Evolutionary conservation across 495 filamentous ascomycete species (phyloP).

Genomic region (Aspergillus avenaceus): DNA sequence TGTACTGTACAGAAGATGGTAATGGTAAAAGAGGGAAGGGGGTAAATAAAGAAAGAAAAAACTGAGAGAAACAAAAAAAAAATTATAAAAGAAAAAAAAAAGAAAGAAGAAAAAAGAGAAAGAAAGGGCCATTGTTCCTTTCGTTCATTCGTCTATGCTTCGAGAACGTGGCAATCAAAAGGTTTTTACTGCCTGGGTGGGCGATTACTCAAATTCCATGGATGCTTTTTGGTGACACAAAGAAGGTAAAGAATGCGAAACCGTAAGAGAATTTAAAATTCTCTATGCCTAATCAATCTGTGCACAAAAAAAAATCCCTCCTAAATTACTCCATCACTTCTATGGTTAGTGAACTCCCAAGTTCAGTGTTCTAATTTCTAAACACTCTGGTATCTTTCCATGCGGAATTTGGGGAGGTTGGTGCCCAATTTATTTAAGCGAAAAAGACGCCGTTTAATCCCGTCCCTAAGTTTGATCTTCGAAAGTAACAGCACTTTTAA

Average conservation of each 20-base stretch:
- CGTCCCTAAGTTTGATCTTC: slow-evolving; percentile 1
- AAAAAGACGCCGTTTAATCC: slow-evolving; percentile 19
- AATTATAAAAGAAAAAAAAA: slow-evolving; percentile 1
- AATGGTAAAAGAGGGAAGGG: background rate
- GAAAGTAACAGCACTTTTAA: no score
- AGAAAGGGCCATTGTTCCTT: background rate
- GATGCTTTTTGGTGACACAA: background rate
- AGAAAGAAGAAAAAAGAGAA: background rate
- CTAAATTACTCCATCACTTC: background rate
- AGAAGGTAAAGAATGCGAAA: background rate
- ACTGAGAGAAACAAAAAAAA: background rate
- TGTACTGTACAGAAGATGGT: no score
- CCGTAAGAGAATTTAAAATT: background rate
- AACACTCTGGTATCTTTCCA: slow-evolving; percentile 8
- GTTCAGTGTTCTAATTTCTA: no score
- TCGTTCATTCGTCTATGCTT: background rate
- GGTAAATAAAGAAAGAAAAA: background rate
- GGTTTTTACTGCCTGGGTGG: background rate
- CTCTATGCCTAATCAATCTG: background rate
- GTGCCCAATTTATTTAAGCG: slow-evolving; percentile 20
- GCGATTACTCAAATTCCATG: background rate
- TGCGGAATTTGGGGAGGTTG: slow-evolving; percentile 17
- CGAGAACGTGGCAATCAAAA: background rate
- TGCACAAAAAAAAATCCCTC: background rate
- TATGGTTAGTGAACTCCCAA: slow-evolving; percentile 5